Evolutionary conservation across 441 rosid genomes (phyloP), one percentile per base, ranked within the genome.

Genomic region (Monsonia emarginata): DNA sequence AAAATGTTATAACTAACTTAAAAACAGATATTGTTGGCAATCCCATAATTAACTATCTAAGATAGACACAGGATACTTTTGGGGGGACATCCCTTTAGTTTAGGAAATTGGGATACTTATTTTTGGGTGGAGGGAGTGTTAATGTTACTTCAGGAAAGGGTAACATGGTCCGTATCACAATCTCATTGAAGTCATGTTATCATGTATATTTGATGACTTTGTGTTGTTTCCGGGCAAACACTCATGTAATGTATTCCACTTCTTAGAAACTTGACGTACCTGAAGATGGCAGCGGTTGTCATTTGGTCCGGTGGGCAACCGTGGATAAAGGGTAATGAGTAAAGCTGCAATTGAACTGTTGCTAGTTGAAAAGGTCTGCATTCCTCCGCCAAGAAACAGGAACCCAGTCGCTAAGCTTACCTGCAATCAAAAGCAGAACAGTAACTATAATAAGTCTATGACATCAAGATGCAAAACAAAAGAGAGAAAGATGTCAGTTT

Each of bases 251-350:
- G 18, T 1, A 27, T 27, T 58, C 62, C 62, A 58, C 62, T 27
- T 5, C 30, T 4, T 10, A 26, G 62, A 58, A 67, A 59, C 69
- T 38, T 50, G 28, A 66, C 59, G 65, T 83, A 89, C 99, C 99
- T 91, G 99, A 72, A 95, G 97, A 82, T 95, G 99, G 89, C 97
- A 95, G 56, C 97, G 97, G 60, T 95, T 95, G 77, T 95, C 99
- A 80, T 94, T 89, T 72, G 99, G 96, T 77, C 96, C 97, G 59
- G 94, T 80, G 63, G 99, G 99, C 74, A 94, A 82, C 61, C 96
- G 87, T 64, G 97, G 99, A 70, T 94, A 94, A 63, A 91, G 90
- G 38, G 96, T 82, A 78, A 94, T 87, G 57, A 94, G 86, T 71
- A 94, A 79, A 80, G 94, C 88, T 66, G 96, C 96, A 79, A 94